These are phyloP conservation scores for Trypanosomatidae sp. DNA, from an alignment of 208 protist species.

Conservation along the genomic window DNA sequence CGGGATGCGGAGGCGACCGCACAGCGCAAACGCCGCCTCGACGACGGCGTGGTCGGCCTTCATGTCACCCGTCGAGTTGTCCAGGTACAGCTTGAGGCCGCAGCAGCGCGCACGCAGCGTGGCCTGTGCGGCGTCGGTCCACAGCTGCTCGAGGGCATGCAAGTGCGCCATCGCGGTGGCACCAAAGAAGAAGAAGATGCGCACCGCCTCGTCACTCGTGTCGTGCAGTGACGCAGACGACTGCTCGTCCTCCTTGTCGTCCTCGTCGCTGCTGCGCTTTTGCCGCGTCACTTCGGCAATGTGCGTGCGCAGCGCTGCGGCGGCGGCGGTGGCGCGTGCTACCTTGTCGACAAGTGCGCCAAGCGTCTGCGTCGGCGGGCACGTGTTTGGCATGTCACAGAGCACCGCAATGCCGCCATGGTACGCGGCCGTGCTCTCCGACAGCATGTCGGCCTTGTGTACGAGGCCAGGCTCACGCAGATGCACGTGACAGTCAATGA, in stretches of 20 bases:
- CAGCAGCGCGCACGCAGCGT: constrained; percentile 42
- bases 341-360: constrained; percentile 61
- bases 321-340: constrained; percentile 9
- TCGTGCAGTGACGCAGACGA: no score
- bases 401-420: constrained; percentile 77
- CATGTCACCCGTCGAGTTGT: constrained; percentile 80
- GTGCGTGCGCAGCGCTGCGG: constrained; percentile 8
- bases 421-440: constrained; percentile 79
- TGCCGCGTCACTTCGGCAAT: constrained; percentile 2
- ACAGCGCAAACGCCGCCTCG: constrained; percentile 58
- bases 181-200: constrained; percentile 77
- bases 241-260: no score
- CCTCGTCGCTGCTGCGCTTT: no score
- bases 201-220: no score
- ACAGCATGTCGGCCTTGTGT: constrained; percentile 89
- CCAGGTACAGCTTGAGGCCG: constrained; percentile 79
- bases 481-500: constrained; percentile 92
- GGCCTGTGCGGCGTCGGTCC: constrained; percentile 32
- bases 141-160: constrained; percentile 51
- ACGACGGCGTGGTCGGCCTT: constrained; percentile 47
- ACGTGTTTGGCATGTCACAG: constrained; percentile 86
- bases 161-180: constrained; percentile 53
- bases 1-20: constrained; percentile 39
- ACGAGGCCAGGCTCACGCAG: constrained; percentile 88
- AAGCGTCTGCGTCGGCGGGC: constrained; percentile 66